phyloP scores from a whole-genome alignment of 2,329 filamentous ascomycete genomes.

The Sodiomyces alkalinus region DNA sequence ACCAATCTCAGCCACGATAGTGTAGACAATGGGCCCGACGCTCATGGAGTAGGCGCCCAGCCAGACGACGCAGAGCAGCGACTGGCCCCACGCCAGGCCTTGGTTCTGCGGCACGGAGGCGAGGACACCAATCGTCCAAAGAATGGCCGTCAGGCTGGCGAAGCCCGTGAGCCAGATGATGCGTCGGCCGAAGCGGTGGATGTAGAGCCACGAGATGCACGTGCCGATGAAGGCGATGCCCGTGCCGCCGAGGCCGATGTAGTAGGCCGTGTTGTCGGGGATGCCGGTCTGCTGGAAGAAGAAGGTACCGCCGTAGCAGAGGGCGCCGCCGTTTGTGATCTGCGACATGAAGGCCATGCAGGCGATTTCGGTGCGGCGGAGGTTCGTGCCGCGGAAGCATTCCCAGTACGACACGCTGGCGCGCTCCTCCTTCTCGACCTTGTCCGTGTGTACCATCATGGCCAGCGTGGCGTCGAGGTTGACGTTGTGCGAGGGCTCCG shows the following conservation, averaged over 20 bases:
- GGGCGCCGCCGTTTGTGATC: constrained; percentile 22
- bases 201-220: constrained; percentile 26
- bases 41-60: constrained; percentile 25
- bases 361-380: constrained; percentile 28
- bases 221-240: constrained; percentile 27
- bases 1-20: constrained; percentile 26
- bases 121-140: constrained; percentile 28
- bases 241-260: constrained; percentile 25
- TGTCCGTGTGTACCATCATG: constrained; percentile 28
- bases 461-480: constrained; percentile 21
- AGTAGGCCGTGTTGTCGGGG: constrained; percentile 19
- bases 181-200: constrained; percentile 25
- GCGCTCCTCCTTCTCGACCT: constrained; percentile 26
- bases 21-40: constrained; percentile 29
- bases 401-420: constrained; percentile 25
- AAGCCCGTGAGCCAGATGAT: constrained; percentile 26
- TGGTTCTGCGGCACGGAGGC: constrained; percentile 18
- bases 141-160: constrained; percentile 18
- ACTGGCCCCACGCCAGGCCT: constrained; percentile 23
- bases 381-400: constrained; percentile 31
- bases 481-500: constrained; percentile 14
- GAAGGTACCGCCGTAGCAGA: constrained; percentile 26
- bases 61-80: constrained; percentile 27
- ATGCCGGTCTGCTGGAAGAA: constrained; percentile 32
- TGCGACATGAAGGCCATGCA: constrained; percentile 25